phyloP scores from a whole-genome alignment of 257 asterid genomes.

The Penstemon newberryi region DNA sequence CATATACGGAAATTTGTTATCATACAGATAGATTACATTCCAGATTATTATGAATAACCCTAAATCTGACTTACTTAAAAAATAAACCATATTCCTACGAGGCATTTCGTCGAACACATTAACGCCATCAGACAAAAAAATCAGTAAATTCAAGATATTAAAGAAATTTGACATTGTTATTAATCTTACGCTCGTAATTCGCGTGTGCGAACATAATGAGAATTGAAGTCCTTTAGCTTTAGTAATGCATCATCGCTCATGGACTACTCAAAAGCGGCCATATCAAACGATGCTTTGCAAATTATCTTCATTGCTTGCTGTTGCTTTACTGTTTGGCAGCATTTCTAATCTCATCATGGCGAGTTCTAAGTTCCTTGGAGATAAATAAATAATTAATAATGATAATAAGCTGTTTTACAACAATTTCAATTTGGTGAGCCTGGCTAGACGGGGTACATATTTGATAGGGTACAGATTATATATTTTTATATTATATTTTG shows the following conservation, averaged over 20 bases:
- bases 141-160: no score
- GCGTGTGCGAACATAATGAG: conserved; percentile 73
- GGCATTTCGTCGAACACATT: conserved; percentile 52
- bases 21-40: not conserved
- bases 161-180: no score
- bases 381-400: no score
- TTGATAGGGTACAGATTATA: no score
- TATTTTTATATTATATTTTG: no score
- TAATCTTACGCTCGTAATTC: no score
- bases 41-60: conserved; percentile 36
- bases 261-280: conserved; percentile 19
- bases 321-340: conserved; percentile 28
- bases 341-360: conserved; percentile 36
- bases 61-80: conserved; percentile 44
- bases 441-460: no score
- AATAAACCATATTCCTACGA: conserved; percentile 42
- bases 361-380: not conserved
- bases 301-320: conserved; percentile 17
- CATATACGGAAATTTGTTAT: conserved; percentile 65
- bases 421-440: no score
- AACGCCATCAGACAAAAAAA: conserved; percentile 28
- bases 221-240: conserved; percentile 26
- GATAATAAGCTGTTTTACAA: no score
- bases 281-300: conserved; percentile 14
- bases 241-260: conserved; percentile 13